Base-by-base conservation (phyloP, 1,284 basidiomycete species). In the Irpex lacteus region DNA sequence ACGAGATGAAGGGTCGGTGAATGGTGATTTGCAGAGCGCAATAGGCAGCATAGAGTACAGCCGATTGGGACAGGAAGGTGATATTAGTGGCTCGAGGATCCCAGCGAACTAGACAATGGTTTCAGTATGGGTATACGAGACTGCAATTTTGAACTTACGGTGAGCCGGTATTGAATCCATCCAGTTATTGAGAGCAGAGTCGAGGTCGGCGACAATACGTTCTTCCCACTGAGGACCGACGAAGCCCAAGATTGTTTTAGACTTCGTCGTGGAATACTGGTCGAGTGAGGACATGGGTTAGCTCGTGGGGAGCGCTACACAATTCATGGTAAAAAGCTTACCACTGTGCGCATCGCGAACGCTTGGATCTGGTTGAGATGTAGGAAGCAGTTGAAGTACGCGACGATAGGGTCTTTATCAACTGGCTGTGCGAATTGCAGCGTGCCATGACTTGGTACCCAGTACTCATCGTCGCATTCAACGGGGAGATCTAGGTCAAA, bases 381-480 rank as follows among this genome's bases (percentile, higher is more conserved):
- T 68, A 94, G 81, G 71, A 85, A 81, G 47, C 84, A 82, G 65
- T 86, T 87, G 73, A 95, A 95, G 2, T 81, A 84, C 0, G 85
- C 75, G 21, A 93, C 77, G 21, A 75, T 76, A 32, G 87, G 85
- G n/a, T 89, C 87, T 63, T 84, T 81, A 5, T 79, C 85, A 6
- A 76, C 70, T 0, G 92, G 93, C 70, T 94, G 93, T 59, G 77
- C 77, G 72, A 90, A 91, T 21, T 78, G 77, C 54, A 74, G 65
- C 19, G 80, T 72, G 4, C 82, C 79, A 62, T 83, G 78, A 2
- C 82, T 80, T 60, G 78, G 72, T 69, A 87, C 85, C 92, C 91
- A 95, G 70, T 88, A 94, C 67, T 95, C 91, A 71, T 97, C 95
- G 67, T 95, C 91, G 5, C 96, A 88, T 71, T 93, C 91, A 6